Evolutionary conservation across 179 eudicot genomes (phyloP).

Genomic region (Spinacia oleracea): DNA sequence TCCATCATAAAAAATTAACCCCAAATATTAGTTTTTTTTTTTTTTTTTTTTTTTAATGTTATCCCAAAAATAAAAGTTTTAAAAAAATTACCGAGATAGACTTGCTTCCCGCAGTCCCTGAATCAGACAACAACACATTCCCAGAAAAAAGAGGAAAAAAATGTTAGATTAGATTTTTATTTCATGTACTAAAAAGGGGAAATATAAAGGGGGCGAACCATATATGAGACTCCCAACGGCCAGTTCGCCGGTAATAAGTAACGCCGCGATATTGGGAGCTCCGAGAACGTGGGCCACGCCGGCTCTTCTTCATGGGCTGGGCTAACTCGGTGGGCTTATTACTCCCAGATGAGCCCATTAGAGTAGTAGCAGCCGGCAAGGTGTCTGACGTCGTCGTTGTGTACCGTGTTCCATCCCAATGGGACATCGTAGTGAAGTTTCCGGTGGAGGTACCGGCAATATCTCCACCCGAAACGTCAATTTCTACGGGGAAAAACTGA

Average conservation of each 20-base stretch:
- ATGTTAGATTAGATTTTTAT: background rate
- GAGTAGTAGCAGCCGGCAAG: background rate
- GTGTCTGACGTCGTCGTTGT: conserved; percentile 43
- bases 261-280: conserved; percentile 94
- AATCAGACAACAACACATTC: conserved; percentile 14
- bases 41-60: no score
- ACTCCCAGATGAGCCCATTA: conserved; percentile 3
- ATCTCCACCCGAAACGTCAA: conserved; percentile 20
- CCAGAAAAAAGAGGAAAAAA: background rate
- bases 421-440: conserved; percentile 56
- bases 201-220: conserved; percentile 43
- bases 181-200: no score
- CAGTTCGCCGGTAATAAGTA: conserved; percentile 87
- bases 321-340: conserved; percentile 25
- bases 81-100: conserved; percentile 67
- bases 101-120: conserved; percentile 99
- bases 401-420: conserved; percentile 75
- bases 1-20: background rate
- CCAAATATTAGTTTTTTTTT: background rate
- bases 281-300: conserved; percentile 86
- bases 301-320: conserved; percentile 82
- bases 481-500: conserved; percentile 81
- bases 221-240: conserved; percentile 97
- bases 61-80: background rate
- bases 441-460: conserved; percentile 23